Evolutionary conservation across 2,329 filamentous ascomycete genomes (phyloP), one percentile per base, ranked within the genome.

Genomic region (Microthyrium microscopicum): DNA sequence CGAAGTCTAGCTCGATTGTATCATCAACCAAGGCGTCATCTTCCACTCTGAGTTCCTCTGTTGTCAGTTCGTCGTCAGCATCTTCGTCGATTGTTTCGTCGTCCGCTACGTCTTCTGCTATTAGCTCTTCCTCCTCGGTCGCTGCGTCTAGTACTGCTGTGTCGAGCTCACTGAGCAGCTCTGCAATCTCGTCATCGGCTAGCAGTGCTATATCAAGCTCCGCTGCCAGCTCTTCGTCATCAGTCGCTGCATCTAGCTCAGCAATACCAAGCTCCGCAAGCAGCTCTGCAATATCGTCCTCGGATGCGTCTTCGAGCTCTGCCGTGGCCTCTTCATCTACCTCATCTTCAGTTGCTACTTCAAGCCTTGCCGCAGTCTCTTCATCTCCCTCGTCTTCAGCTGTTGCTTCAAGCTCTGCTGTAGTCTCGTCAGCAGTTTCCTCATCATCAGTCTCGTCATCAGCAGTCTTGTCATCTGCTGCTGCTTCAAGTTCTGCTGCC

Each of bases 51-150:
- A 16, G 8, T 8, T 29, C 26, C 8, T 9, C 11, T 29, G 26
- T 16, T 15, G 12, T 9, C 26, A 8, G 17, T 7, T 9, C 26
- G 9, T 15, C 7, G 15, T 29, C 26, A 9, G 12, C 26, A 12
- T 8, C 26, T 9, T 29, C 26, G 7, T n/a, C n/a, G n/a, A n/a
- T n/a, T n/a, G 13, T 29, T 15, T 29, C 26, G 53, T 58, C 40
- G 51, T 52, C 29, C 53, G 48, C n/a, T 40, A 57, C 35, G 44
- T 42, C 24, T 50, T 58, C 2, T 59, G 55, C 38, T 34, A 22
- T 22, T 6, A 33, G 50, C 58, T 18, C 26, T 4, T 35, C 34
- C 12, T n/a, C n/a, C n/a, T 33, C 31, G 7, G 25, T 26, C 8
- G 12, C 19, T 19, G 17, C 29, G 22, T 31, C 17, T 20, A 31